Percentiles rank a stretch among this genome's conserved stretches.
Evolutionary conservation across 257 asterid species (phyloP).

Genomic region (Haberlea rhodopensis): DNA sequence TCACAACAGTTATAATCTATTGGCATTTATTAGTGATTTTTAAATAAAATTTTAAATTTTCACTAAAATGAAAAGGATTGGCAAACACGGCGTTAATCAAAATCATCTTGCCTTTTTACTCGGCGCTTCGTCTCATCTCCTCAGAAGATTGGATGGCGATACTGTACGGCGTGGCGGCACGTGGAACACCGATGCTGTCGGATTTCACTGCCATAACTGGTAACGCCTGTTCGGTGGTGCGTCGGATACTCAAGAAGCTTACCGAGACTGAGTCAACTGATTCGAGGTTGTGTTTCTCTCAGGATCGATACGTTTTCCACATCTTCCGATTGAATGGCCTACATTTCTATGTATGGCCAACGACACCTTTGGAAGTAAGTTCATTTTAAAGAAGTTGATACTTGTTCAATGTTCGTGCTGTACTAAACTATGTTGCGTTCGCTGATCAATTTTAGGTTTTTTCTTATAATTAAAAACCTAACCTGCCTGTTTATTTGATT

Average conservation of each 20-base stretch:
- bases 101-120: too few species aligned
- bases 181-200: conserved; percentile 89
- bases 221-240: too few species aligned
- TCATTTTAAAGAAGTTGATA: not conserved
- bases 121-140: too few species aligned
- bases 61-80: too few species aligned
- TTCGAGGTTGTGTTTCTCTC: conserved; percentile 90
- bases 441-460: conserved; percentile 1
- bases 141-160: conserved; percentile 60
- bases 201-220: conserved; percentile 97
- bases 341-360: conserved; percentile 99
- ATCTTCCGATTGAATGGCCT: conserved; percentile 79
- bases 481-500: too few species aligned
- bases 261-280: conserved; percentile 55
- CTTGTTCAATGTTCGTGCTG: not conserved
- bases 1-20: too few species aligned
- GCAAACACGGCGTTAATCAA: too few species aligned
- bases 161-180: conserved; percentile 83
- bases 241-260: conserved; percentile 86
- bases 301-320: conserved; percentile 94
- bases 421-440: not conserved
- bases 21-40: too few species aligned
- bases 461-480: too few species aligned
- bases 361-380: conserved; percentile 87
- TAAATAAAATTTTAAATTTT: too few species aligned